phyloP scores from a whole-genome alignment of 192 early-diverging fungal species.

The Lobulomyces angularis region DNA sequence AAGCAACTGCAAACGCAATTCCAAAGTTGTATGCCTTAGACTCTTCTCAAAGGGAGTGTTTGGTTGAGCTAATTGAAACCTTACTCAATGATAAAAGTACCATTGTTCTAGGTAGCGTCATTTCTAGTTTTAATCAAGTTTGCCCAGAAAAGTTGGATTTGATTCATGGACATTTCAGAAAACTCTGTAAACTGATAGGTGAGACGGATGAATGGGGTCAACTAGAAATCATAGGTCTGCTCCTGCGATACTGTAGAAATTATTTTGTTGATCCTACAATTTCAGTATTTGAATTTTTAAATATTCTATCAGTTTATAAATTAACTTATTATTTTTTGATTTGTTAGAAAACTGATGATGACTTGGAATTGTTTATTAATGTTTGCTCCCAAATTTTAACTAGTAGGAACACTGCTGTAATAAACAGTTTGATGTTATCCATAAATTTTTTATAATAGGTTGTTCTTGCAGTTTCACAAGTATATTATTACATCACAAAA shows the following conservation, averaged over 20 bases:
- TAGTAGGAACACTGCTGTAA: too few relatives aligned
- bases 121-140: slow-evolving; percentile 72
- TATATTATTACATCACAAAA: slow-evolving; percentile 47
- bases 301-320: too few relatives aligned
- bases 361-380: background rate
- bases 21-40: slow-evolving; percentile 76
- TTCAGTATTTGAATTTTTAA: too few relatives aligned
- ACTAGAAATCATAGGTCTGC: slow-evolving; percentile 63
- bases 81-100: slow-evolving; percentile 76
- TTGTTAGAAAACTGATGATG: slow-evolving; percentile 1
- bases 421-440: too few relatives aligned
- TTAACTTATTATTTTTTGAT: slow-evolving; percentile 12
- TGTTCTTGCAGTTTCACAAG: slow-evolving; percentile 53
- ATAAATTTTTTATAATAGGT: slow-evolving; percentile 29
- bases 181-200: slow-evolving; percentile 69
- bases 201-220: slow-evolving; percentile 97
- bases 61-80: slow-evolving; percentile 60
- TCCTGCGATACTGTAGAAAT: slow-evolving; percentile 61
- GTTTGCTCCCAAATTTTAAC: too few relatives aligned
- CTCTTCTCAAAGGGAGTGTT: slow-evolving; percentile 53
- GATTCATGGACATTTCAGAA: slow-evolving; percentile 80
- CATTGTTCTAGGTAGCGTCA: slow-evolving; percentile 73
- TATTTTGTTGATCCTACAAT: slow-evolving; percentile 56
- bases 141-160: slow-evolving; percentile 75
- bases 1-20: slow-evolving; percentile 80